Percentiles rank a stretch among this genome's conserved stretches.
phyloP scores from a whole-genome alignment of 768 basidiomycete species.

The Lactarius tabidus region DNA sequence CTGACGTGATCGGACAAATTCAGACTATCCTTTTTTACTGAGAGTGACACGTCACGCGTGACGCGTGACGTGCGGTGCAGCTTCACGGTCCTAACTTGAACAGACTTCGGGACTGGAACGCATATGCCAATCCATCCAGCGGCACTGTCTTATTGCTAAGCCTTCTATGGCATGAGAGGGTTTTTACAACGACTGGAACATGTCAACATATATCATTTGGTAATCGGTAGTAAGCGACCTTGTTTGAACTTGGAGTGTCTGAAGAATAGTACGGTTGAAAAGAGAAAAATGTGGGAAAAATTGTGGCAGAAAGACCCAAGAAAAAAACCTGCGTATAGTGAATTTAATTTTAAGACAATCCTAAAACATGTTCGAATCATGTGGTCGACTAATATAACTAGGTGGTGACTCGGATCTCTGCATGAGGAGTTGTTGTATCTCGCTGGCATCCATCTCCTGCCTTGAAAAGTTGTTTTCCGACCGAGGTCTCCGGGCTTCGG shows the following conservation, averaged over 20 bases:
- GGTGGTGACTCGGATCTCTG: background rate
- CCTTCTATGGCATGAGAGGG: background rate
- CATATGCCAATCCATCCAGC: no score
- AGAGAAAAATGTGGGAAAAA: background rate
- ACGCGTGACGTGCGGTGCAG: no score
- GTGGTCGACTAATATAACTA: background rate
- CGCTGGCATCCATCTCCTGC: background rate
- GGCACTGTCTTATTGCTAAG: background rate
- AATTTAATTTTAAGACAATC: background rate
- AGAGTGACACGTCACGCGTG: no score
- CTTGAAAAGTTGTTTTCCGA: background rate
- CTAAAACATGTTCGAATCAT: background rate
- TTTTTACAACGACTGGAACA: no score
- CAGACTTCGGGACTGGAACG: no score
- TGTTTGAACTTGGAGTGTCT: background rate
- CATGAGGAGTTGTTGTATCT: background rate
- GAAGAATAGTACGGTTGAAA: no score
- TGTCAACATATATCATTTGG: no score
- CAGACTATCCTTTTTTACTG: no score
- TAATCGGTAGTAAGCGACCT: no score
- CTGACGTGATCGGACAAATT: no score
- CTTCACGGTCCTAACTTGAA: no score
- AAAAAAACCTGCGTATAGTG: background rate
- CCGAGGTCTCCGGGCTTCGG: background rate
- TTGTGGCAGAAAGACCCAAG: background rate